Base-by-base conservation (phyloP, 495 filamentous ascomycete species). In the Penicillium paxilli region DNA sequence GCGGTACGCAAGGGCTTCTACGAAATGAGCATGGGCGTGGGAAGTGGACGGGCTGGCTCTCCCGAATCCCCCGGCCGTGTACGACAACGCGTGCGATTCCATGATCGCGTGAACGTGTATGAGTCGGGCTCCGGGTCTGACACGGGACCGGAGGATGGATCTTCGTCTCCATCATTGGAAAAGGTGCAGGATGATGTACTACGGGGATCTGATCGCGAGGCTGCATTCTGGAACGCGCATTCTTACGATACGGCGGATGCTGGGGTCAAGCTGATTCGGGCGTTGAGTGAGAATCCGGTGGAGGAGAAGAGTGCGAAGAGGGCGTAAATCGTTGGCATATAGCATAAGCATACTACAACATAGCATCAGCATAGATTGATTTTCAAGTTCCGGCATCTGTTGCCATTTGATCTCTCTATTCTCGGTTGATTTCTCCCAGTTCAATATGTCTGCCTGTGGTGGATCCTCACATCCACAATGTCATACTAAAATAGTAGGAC, bases 1-100 rank as follows among this genome's bases (percentile, higher is more conserved):
- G 62, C 79, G 12, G 80, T 92, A 32, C 83, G 89, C 23, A 89
- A 87, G 68, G 76, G 79, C 59, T 81, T 86, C 50, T 74, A 91
- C 19, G 80, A 88, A 11, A 53, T 61, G 2, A 52, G 51, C 23
- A 11, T 35, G 19, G 30, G 32, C 10, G 49, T 61, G 0, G 46
- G 49, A 19, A n/a, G 26, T 14, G 37, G 35, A 0, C 49, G 47
- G 10, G 19, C 24, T 9, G 54, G 51, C 0, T 42, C 42, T 9
- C 49, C 53, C 0, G 52, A 52, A 4, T 60, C 55, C 1, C 35
- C 50, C 0, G 49, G 50, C 2, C 66, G 66, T 0, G 47, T 53
- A 3, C 67, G 65, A 16, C 67, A 54, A 14, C 60, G 64, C 0
- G 73, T 76, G 10, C 70, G 73, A 0, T 76, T 76, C 61, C 63